A percentile compares a stretch with the other conserved stretches of the same genome.
These are phyloP conservation scores for Mrakiaceae sp. DNA, from an alignment of 1,284 basidiomycete species.

Conservation along the genomic window DNA sequence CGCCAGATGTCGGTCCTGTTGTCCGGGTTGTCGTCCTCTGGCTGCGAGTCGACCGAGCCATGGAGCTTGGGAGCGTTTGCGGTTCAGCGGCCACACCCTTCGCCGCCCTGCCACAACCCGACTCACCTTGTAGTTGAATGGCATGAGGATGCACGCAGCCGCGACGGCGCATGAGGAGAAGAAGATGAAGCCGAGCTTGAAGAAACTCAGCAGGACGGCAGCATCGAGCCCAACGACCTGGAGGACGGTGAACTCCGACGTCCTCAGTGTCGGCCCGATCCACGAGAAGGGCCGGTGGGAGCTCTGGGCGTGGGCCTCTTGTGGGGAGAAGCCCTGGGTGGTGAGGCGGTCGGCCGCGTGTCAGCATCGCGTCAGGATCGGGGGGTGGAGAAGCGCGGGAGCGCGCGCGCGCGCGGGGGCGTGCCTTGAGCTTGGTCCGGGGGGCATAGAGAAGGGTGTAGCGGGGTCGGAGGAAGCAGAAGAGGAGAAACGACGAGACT, in stretches of 20 bases:
- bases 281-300: conserved; percentile 59
- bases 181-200: conserved; percentile 86
- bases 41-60: conserved; percentile 52
- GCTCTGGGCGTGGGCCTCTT: conserved; percentile 69
- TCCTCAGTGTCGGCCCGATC: conserved; percentile 82
- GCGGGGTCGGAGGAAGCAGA: conserved; percentile 73
- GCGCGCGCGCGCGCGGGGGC: neutral
- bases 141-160: conserved; percentile 70
- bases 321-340: conserved; percentile 61
- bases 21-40: conserved; percentile 40
- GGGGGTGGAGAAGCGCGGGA: conserved; percentile 27
- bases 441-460: conserved; percentile 87
- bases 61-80: conserved; percentile 25
- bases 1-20: conserved; percentile 15
- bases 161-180: conserved; percentile 77
- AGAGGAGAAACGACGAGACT: conserved; percentile 65
- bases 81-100: no score
- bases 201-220: conserved; percentile 78
- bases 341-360: conserved; percentile 8
- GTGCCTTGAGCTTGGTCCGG: conserved; percentile 76
- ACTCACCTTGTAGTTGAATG: conserved; percentile 72
- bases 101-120: neutral
- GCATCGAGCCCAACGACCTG: conserved; percentile 95
- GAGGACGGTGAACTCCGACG: conserved; percentile 84
- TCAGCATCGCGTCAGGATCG: conserved; percentile 22